Evolutionary conservation across 2,329 filamentous ascomycete genomes (phyloP), one percentile per base, ranked within the genome.

Genomic region (Ophiostoma novo-ulmi): DNA sequence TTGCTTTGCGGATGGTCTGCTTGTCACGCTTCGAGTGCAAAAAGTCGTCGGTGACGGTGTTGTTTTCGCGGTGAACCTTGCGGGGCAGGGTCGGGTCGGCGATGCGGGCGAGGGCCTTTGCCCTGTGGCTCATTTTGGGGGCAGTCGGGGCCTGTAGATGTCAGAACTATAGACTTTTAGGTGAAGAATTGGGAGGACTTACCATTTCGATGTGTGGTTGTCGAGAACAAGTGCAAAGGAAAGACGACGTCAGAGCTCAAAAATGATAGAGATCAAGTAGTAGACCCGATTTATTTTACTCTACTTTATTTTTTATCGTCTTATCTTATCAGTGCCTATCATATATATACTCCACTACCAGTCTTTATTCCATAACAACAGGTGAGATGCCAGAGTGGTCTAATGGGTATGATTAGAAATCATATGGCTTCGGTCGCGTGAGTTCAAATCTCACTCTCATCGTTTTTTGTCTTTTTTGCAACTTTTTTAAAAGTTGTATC

Each of bases 1-100:
- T 81, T 0, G 91, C 90, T 83, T 92, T 92, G 78, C 93, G 94
- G 76, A 96, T 92, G 44, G 85, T 82, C 35, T 90, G 91, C 82
- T 94, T 97, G 82, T 96, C 92, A 77, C 87, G 89, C 80, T 97
- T 98, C 73, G 85, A 88, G 70, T 88, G 85, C 72, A 88, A 82
- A 80, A 94, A 94, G 72, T 78, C 73, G 77, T 88, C 85, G 65
- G 82, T 79, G 17, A 85, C 82, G 67, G 81, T 77, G 74, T 85
- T 83, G 75, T 84, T 80, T 67, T 81, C 77, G 69, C 84, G 85
- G 78, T 85, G 84, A 14, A 82, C 81, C 76, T 84, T 85, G 77
- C 82, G 80, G 68, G 86, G 84, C 31, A 83, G 78, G 73, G 85
- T 81, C 13, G 83, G 82, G 77, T 85, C 82, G 72, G 82, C 80